phyloP scores from a whole-genome alignment of 148 eudicot species.

The Vaccinium corymbosum region DNA sequence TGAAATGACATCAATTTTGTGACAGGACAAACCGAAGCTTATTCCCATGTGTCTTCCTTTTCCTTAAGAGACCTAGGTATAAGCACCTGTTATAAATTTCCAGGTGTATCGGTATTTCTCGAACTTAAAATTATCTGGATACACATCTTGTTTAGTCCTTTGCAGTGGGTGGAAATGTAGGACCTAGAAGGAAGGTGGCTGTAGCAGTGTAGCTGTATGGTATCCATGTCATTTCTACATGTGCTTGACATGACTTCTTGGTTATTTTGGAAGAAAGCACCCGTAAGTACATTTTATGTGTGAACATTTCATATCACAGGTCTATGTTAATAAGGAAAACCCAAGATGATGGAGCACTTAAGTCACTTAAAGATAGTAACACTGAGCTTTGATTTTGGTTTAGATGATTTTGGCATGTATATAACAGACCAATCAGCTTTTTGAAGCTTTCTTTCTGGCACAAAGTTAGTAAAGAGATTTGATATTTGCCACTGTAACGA shows the following conservation, averaged over 20 bases:
- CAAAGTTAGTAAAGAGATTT: not conserved
- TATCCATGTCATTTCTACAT: not conserved
- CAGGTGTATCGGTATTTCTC: not conserved
- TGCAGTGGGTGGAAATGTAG: not conserved
- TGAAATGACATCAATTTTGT: not conserved
- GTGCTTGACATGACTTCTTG: not conserved
- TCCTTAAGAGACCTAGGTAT: not conserved
- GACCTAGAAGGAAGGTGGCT: not conserved
- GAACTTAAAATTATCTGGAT: not conserved
- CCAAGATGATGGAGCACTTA: not conserved
- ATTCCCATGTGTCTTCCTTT: not conserved
- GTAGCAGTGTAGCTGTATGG: not conserved
- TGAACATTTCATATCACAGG: not conserved
- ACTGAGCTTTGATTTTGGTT: not conserved
- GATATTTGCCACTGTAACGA: not conserved
- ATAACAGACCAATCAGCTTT: not conserved
- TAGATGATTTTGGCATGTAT: not conserved
- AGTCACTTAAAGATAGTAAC: not conserved
- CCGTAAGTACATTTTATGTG: not conserved
- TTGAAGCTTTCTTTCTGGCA: not conserved
- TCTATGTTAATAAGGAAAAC: not conserved
- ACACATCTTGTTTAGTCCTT: not conserved
- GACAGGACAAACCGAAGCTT: not conserved
- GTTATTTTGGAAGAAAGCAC: not conserved
- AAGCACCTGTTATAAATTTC: not conserved